Conservation (phyloP, 2,329 filamentous ascomycete species). For the Aureobasidium sp. region DNA sequence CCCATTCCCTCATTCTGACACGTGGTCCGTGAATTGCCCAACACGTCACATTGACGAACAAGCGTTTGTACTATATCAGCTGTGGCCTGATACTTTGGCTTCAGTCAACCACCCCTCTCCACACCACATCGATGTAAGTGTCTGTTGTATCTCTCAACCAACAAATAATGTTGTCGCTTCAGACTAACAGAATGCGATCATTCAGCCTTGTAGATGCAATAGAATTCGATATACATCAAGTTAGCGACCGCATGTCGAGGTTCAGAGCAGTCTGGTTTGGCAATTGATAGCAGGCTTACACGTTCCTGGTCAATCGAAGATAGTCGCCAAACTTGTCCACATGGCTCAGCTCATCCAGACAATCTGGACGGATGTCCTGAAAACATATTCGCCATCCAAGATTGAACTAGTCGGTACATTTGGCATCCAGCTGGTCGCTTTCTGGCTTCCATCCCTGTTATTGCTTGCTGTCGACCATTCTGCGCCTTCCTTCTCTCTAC, state of each 20-base stretch:
- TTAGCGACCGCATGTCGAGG: not conserved
- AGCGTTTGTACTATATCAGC: too few species aligned
- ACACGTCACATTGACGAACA: too few species aligned
- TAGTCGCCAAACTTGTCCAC: not conserved
- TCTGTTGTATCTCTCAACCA: not conserved
- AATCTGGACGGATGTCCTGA: not conserved
- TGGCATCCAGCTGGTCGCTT: not conserved
- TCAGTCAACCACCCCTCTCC: too few species aligned
- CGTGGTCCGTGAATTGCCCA: too few species aligned
- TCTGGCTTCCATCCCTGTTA: slow-evolving; percentile 13
- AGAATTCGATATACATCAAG: not conserved
- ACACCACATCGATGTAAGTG: too few species aligned
- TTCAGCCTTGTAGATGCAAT: not conserved
- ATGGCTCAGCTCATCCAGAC: not conserved
- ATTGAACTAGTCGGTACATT: slow-evolving; percentile 7
- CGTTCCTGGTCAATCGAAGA: not conserved
- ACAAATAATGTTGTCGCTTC: too few species aligned
- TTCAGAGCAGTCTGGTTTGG: not conserved
- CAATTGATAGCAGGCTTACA: not conserved
- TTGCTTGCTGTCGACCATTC: not conserved
- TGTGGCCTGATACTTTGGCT: too few species aligned
- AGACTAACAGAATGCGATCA: too few species aligned
- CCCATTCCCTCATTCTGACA: too few species aligned
- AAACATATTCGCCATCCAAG: not conserved
- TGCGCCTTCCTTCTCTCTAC: not conserved